Conservation (phyloP, 768 basidiomycete species). For the Lactarius hengduanensis region DNA sequence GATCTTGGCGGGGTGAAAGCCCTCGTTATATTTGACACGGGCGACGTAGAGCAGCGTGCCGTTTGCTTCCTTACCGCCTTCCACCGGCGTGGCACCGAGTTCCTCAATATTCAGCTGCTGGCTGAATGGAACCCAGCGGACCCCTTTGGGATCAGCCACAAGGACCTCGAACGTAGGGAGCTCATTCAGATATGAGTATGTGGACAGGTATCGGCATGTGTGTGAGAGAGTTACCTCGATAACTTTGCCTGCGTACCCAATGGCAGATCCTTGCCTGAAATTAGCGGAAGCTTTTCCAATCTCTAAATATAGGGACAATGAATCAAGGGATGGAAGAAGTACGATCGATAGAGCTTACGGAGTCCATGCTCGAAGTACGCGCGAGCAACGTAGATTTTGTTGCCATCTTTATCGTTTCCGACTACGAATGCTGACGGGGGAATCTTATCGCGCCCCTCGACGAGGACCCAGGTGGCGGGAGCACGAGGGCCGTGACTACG, state of each 20-base stretch:
- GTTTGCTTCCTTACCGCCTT: conserved; percentile 64
- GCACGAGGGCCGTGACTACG: conserved; percentile 42
- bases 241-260: conserved; percentile 61
- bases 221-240: conserved; percentile 46
- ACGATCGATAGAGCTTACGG: conserved; percentile 39
- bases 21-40: conserved; percentile 51
- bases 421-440: conserved; percentile 52
- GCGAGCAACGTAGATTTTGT: conserved; percentile 57
- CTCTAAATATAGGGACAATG: conserved; percentile 40
- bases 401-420: conserved; percentile 53
- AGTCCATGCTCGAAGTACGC: conserved; percentile 56
- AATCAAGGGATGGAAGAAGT: conserved; percentile 18
- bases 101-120: conserved; percentile 46
- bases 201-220: neutral
- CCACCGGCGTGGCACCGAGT: conserved; percentile 55
- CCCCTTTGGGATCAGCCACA: conserved; percentile 54
- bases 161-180: conserved; percentile 65
- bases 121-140: conserved; percentile 55
- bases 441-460: conserved; percentile 52
- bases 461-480: conserved; percentile 63
- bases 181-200: conserved; percentile 38
- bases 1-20: conserved; percentile 63
- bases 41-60: conserved; percentile 62
- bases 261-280: conserved; percentile 60
- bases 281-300: conserved; percentile 61